These are phyloP conservation scores for Saccharomycopsis sp. DNA, from an alignment of 805 yeast species.

Conservation along the genomic window DNA sequence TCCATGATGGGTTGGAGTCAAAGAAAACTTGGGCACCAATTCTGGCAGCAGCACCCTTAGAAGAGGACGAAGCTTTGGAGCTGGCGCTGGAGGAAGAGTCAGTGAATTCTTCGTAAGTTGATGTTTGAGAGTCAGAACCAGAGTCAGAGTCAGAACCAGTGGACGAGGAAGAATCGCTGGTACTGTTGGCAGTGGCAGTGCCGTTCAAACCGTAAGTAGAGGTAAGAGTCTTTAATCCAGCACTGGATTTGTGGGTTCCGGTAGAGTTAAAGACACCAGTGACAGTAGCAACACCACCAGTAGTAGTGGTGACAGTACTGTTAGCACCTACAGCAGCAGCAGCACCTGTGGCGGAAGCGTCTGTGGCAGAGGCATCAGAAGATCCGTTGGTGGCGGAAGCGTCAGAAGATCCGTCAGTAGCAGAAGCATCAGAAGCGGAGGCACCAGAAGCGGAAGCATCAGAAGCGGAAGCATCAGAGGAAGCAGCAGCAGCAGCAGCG, in stretches of 20 bases:
- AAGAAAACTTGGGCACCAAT: slow-evolving; percentile 42
- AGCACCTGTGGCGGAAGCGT: slow-evolving; percentile 6
- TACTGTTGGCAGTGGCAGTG: slow-evolving; percentile 4
- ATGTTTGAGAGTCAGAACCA: not conserved
- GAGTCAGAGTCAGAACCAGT: slow-evolving; percentile 4
- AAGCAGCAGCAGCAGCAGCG: slow-evolving; percentile 7
- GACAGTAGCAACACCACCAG: slow-evolving; percentile 5
- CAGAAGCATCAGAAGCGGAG: slow-evolving; percentile 22
- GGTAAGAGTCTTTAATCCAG: slow-evolving; percentile 4
- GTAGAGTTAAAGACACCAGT: not conserved
- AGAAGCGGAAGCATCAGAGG: slow-evolving; percentile 10
- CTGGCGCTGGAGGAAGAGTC: slow-evolving; percentile 21
- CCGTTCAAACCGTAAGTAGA: slow-evolving; percentile 12
- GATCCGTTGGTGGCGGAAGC: not conserved
- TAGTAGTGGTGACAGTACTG: slow-evolving; percentile 3
- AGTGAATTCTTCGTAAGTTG: not conserved
- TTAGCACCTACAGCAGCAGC: slow-evolving; percentile 5
- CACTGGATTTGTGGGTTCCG: too few relatives aligned
- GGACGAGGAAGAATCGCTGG: slow-evolving; percentile 7
- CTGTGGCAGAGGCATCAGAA: slow-evolving; percentile 14
- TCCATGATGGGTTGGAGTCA: slow-evolving; percentile 21
- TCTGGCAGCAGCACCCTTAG: slow-evolving; percentile 40
- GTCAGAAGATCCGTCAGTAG: slow-evolving; percentile 25
- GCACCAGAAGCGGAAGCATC: slow-evolving; percentile 4
- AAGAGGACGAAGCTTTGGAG: slow-evolving; percentile 22